phyloP scores from a whole-genome alignment of 768 basidiomycete species.

The Mycena indigotica region DNA sequence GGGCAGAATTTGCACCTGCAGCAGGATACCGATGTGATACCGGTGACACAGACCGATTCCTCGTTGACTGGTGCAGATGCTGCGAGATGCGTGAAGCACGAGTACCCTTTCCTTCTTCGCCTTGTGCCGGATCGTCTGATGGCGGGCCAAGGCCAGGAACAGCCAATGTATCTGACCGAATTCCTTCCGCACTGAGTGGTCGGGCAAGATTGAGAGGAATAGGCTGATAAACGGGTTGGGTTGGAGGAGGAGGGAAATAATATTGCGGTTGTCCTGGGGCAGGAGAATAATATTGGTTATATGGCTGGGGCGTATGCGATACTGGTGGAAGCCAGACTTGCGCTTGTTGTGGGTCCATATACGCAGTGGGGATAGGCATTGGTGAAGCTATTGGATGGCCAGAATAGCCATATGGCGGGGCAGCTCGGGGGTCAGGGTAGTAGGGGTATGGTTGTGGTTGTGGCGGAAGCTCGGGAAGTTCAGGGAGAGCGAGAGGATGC shows the following conservation, averaged over 20 bases:
- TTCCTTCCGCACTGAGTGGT: conserved; percentile 32
- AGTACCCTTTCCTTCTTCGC: conserved; percentile 63
- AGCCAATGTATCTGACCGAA: conserved; percentile 13
- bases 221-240: conserved; percentile 21
- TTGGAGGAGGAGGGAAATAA: conserved; percentile 35
- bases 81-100: conserved; percentile 59
- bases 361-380: conserved; percentile 39
- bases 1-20: conserved; percentile 28
- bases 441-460: conserved; percentile 25
- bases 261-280: conserved; percentile 32
- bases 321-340: conserved; percentile 55
- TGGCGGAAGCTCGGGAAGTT: conserved; percentile 32
- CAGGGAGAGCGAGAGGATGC: conserved; percentile 63
- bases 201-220: conserved; percentile 24
- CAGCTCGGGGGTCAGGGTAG: conserved; percentile 23
- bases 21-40: conserved; percentile 56
- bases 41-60: conserved; percentile 65
- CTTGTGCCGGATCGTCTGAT: conserved; percentile 30
- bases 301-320: conserved; percentile 32
- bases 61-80: conserved; percentile 58
- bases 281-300: conserved; percentile 32
- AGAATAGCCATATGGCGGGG: conserved; percentile 36
- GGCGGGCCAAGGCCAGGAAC: conserved; percentile 22
- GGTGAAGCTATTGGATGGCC: conserved; percentile 41
- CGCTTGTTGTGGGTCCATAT: conserved; percentile 41